Conservation (phyloP, 441 rosid genomes). For the Biscutella laevigata region DNA sequence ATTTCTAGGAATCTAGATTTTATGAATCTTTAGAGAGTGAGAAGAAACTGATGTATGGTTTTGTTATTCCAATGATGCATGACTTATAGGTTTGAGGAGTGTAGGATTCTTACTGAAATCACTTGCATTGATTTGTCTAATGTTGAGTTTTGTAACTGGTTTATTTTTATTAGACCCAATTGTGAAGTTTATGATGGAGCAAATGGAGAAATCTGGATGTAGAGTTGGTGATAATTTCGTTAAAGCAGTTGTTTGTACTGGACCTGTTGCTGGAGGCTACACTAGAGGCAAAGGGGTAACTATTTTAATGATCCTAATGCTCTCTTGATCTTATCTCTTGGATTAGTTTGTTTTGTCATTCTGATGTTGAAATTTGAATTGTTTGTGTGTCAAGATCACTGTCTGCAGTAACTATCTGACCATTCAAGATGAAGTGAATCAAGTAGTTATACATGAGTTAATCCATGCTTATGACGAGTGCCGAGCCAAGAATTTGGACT, state of each 20-base stretch:
- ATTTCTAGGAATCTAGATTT: conserved; percentile 6
- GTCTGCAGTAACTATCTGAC: conserved; percentile 71
- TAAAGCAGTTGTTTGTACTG: conserved; percentile 53
- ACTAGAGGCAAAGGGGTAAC: conserved; percentile 59
- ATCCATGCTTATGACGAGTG: conserved; percentile 88
- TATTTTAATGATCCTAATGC: neutral
- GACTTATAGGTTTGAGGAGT: neutral
- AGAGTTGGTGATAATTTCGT: conserved; percentile 59
- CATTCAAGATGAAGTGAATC: conserved; percentile 73
- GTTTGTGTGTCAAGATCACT: conserved; percentile 38
- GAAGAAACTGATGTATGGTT: neutral
- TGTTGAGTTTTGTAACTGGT: neutral
- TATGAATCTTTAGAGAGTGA: neutral
- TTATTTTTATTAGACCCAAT: conserved; percentile 58
- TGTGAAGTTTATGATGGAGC: conserved; percentile 77
- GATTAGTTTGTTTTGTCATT: neutral
- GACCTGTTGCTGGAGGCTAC: conserved; percentile 51
- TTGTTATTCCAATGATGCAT: neutral
- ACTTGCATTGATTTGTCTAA: neutral
- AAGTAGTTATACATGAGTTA: conserved; percentile 76
- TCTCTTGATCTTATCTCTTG: neutral
- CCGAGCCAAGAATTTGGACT: conserved; percentile 77
- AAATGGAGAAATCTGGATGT: conserved; percentile 78
- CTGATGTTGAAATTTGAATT: neutral
- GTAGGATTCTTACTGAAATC: conserved; percentile 1